Conservation (phyloP, 163 green algal species). For the Volvox carteri region DNA sequence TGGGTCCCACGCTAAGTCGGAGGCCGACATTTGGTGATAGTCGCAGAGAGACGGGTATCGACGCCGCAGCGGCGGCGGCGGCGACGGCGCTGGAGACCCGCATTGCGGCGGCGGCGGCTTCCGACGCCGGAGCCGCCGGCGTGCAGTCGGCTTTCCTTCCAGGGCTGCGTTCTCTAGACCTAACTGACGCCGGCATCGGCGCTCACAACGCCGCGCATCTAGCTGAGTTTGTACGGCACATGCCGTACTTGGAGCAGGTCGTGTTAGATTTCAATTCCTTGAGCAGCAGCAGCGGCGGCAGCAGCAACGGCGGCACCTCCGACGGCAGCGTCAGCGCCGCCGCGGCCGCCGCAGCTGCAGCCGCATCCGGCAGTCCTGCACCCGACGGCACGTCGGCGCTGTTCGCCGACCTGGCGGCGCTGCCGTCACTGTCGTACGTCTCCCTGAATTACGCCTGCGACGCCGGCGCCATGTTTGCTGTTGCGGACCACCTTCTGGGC, state of each 20-base stretch:
- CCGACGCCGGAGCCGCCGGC: too few relatives aligned
- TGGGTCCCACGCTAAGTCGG: too few relatives aligned
- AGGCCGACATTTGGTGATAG: too few relatives aligned
- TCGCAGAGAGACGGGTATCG: too few relatives aligned
- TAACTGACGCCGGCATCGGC: slow-evolving; percentile 45
- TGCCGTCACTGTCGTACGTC: slow-evolving; percentile 33
- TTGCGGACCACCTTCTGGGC: slow-evolving; percentile 24
- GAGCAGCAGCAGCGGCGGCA: background rate
- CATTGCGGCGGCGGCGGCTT: too few relatives aligned
- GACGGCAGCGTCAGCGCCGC: background rate
- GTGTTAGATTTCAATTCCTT: slow-evolving; percentile 47
- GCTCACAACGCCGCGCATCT: background rate
- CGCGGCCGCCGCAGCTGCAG: too few relatives aligned
- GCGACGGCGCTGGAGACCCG: too few relatives aligned
- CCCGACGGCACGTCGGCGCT: background rate
- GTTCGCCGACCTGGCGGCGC: slow-evolving; percentile 19
- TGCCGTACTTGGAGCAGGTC: slow-evolving; percentile 32
- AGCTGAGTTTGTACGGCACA: slow-evolving; percentile 2
- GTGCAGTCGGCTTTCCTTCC: slow-evolving; percentile 3
- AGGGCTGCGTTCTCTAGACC: slow-evolving; percentile 30
- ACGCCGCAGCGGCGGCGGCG: too few relatives aligned
- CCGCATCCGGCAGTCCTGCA: background rate
- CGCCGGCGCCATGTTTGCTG: slow-evolving; percentile 6
- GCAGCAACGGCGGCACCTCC: background rate
- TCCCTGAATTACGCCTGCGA: slow-evolving; percentile 51